phyloP scores from a whole-genome alignment of 768 basidiomycete genomes.

The Lactifluus echinatus region DNA sequence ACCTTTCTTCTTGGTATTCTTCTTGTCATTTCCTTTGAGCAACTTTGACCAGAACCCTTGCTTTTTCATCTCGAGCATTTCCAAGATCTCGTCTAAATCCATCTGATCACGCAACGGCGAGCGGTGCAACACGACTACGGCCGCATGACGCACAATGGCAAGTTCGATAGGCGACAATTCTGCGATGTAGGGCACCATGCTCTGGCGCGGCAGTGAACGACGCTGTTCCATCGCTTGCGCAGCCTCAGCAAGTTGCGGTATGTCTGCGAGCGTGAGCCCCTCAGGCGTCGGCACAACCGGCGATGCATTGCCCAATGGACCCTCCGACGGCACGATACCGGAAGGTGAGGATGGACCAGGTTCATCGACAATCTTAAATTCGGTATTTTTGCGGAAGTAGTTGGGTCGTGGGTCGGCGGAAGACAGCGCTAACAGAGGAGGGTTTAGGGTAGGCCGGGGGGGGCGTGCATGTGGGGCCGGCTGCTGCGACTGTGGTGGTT shows the following conservation, averaged over 20 bases:
- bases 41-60: conserved; percentile 93
- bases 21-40: conserved; percentile 86
- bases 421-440: conserved; percentile 27
- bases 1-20: conserved; percentile 86
- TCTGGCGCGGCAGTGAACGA: conserved; percentile 71
- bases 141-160: conserved; percentile 86
- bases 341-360: conserved; percentile 65
- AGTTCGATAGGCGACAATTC: conserved; percentile 79
- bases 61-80: conserved; percentile 89
- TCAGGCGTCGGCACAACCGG: conserved; percentile 36
- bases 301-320: conserved; percentile 13
- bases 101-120: conserved; percentile 75
- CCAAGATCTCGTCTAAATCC: conserved; percentile 88
- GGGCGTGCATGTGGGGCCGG: conserved; percentile 24
- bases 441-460: conserved; percentile 34
- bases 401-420: conserved; percentile 55
- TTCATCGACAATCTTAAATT: conserved; percentile 85
- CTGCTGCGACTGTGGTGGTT: conserved; percentile 21
- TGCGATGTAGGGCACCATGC: conserved; percentile 73
- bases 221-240: conserved; percentile 86
- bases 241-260: conserved; percentile 86
- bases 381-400: conserved; percentile 72
- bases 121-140: conserved; percentile 69
- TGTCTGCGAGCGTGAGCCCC: conserved; percentile 87
- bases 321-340: conserved; percentile 35